Percentiles rank a stretch among this genome's conserved stretches.
Evolutionary conservation across 2,329 filamentous ascomycete species (phyloP).

Genomic region (Botryotinia calthae): DNA sequence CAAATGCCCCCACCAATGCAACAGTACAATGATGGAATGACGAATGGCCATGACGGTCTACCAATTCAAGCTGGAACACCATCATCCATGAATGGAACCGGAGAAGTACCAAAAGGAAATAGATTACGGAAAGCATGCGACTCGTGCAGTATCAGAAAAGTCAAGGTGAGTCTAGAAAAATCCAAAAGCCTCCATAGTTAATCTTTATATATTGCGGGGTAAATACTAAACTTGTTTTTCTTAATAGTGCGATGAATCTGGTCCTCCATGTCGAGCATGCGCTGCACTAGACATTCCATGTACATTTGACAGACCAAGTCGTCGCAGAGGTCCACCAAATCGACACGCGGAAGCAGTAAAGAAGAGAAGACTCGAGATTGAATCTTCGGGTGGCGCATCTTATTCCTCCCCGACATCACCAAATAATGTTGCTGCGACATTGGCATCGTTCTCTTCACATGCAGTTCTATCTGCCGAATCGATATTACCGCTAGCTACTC

Average conservation of each 20-base stretch:
- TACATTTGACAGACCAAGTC: slow-evolving; percentile 62
- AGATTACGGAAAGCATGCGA: slow-evolving; percentile 52
- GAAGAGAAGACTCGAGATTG: slow-evolving; percentile 51
- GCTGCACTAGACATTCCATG: slow-evolving; percentile 64
- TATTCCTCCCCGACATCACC: slow-evolving; percentile 37
- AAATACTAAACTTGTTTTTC: slow-evolving; percentile 23
- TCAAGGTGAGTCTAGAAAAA: slow-evolving; percentile 43
- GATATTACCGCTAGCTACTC: slow-evolving; percentile 66
- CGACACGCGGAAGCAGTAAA: slow-evolving; percentile 66
- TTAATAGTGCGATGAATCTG: slow-evolving; percentile 59
- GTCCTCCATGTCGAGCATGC: slow-evolving; percentile 65
- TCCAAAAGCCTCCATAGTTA: background rate
- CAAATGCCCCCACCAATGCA: slow-evolving; percentile 22
- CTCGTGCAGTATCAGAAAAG: slow-evolving; percentile 52
- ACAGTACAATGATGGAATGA: slow-evolving; percentile 25
- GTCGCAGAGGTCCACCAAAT: slow-evolving; percentile 63
- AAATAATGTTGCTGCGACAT: slow-evolving; percentile 37
- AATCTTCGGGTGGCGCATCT: slow-evolving; percentile 25
- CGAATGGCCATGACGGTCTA: slow-evolving; percentile 26
- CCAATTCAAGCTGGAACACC: slow-evolving; percentile 22
- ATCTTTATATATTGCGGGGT: slow-evolving; percentile 13
- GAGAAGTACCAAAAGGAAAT: slow-evolving; percentile 35
- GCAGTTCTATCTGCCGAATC: slow-evolving; percentile 59
- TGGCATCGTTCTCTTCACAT: slow-evolving; percentile 38
- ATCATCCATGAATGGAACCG: slow-evolving; percentile 25